Base-by-base conservation (phyloP, 352 stramenopile species). In the Aphanomyces invadans region DNA sequence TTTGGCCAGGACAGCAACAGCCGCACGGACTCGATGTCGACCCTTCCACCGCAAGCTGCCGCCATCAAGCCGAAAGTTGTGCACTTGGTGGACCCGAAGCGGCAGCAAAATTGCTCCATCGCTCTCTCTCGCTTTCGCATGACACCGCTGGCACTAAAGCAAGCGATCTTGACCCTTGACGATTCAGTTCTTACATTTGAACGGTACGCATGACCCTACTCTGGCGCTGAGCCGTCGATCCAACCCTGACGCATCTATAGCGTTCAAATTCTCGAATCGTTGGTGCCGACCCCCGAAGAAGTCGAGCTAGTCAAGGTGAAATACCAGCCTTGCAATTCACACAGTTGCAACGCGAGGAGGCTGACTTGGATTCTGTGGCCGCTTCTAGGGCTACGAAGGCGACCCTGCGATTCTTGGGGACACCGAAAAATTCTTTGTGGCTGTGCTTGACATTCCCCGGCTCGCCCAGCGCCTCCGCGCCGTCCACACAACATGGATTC, bases 401-500 rank as follows among this genome's bases (percentile, higher is more conserved):
- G 87, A 96, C 44, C 72, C 81, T 42, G 83, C 88, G 44, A 64
- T 95, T 39, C 74, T 97, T 0, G 89, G 87, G 54, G 89, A 92
- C 25, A 85, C 90, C 23, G 87, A 96, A 69, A 91, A 88, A 55
- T 95, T 92, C 55, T 94, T 96, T 65, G 67, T 92, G 4, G 85
- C 93, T 44, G 61, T 96, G 29, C 65, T 94, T 38, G 80, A 83
- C 4, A 91, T 96, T 32, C 86, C 86, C 15, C 80, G 86, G 2
- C 93, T 92, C 70, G 92, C 85, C 0, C 84, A 92, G 65, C 81
- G 85, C 10, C 90, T 95, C 68, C 92, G 95, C 68, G 92, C 83
- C 29, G 87, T 96, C 55, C 71, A 82, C 10, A 93, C 84, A 73
- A 90, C 89, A 42, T 55, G 91, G 23, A 82, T 88, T 49, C 88